These are phyloP conservation scores for Camellia japonica DNA, from an alignment of 148 eudicot species.

Conservation along the genomic window DNA sequence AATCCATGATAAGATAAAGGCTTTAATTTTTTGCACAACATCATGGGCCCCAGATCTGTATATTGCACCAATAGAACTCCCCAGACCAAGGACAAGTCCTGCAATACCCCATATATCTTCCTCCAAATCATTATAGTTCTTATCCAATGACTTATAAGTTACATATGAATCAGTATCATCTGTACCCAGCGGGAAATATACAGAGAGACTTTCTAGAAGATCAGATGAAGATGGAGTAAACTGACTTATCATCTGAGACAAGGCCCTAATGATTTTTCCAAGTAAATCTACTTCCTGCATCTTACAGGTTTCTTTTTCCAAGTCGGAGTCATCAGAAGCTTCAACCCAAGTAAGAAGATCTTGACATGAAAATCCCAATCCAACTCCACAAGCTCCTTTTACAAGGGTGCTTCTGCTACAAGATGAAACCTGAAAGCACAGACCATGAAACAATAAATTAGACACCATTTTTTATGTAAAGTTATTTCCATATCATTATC, in stretches of 20 bases:
- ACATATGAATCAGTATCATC: slow-evolving; percentile 27
- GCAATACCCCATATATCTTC: slow-evolving; percentile 91
- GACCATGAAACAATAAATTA: not conserved
- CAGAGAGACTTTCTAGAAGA: slow-evolving; percentile 44
- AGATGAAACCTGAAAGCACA: slow-evolving; percentile 61
- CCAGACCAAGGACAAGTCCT: slow-evolving; percentile 87
- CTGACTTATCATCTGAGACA: slow-evolving; percentile 53
- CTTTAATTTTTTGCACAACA: slow-evolving; percentile 58
- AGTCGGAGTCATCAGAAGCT: slow-evolving; percentile 29
- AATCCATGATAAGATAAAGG: slow-evolving; percentile 58
- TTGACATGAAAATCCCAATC: slow-evolving; percentile 83
- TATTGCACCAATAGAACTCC: slow-evolving; percentile 62
- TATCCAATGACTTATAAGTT: slow-evolving; percentile 24
- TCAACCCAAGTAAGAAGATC: slow-evolving; percentile 62
- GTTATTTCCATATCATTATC: not conserved
- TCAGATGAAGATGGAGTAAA: slow-evolving; percentile 39
- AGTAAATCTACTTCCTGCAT: slow-evolving; percentile 56
- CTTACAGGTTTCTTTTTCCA: slow-evolving; percentile 39
- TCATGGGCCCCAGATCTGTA: slow-evolving; percentile 75
- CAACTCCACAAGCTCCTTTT: slow-evolving; percentile 94
- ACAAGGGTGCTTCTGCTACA: slow-evolving; percentile 68
- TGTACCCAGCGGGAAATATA: slow-evolving; percentile 38
- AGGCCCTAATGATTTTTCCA: slow-evolving; percentile 52
- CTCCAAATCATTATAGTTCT: slow-evolving; percentile 42
- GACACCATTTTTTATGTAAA: not conserved